These are phyloP conservation scores for Hypomontagnella submonticulosa DNA, from an alignment of 495 filamentous ascomycete species.

Conservation along the genomic window DNA sequence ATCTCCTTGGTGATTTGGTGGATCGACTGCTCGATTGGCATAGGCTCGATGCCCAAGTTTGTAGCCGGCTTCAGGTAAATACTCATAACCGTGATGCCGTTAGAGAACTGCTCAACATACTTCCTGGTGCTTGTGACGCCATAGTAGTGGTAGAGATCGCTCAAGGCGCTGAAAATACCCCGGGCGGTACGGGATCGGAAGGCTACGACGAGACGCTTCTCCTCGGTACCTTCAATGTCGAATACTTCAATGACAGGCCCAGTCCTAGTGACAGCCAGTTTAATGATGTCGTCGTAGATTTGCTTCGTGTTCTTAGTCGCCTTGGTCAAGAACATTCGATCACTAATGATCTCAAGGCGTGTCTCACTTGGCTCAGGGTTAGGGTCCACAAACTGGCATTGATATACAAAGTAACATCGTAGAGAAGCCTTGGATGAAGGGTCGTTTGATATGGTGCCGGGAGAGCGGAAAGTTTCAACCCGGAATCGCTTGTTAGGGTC, in stretches of 20 bases:
- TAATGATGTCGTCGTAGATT: conserved; percentile 92
- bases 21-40: conserved; percentile 87
- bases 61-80: conserved; percentile 84
- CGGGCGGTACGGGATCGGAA: conserved; percentile 92
- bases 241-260: conserved; percentile 98
- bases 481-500: conserved; percentile 76
- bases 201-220: conserved; percentile 93
- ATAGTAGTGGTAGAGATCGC: conserved; percentile 98
- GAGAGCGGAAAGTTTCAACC: conserved; percentile 96
- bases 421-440: conserved; percentile 75
- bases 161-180: conserved; percentile 93
- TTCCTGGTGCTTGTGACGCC: conserved; percentile 95
- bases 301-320: conserved; percentile 94
- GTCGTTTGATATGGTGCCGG: conserved; percentile 68
- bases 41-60: conserved; percentile 59
- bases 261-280: conserved; percentile 79
- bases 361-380: conserved; percentile 82
- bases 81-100: conserved; percentile 96
- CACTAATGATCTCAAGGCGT: conserved; percentile 88
- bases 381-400: conserved; percentile 84
- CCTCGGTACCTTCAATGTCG: conserved; percentile 88
- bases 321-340: conserved; percentile 94
- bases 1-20: conserved; percentile 99
- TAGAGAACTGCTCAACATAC: conserved; percentile 99
- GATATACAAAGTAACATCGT: conserved; percentile 98